A percentile compares a stretch with the other conserved stretches of the same genome.
These are phyloP conservation scores for Ogataea thermomethanolica DNA, from an alignment of 805 yeast species.

Conservation along the genomic window DNA sequence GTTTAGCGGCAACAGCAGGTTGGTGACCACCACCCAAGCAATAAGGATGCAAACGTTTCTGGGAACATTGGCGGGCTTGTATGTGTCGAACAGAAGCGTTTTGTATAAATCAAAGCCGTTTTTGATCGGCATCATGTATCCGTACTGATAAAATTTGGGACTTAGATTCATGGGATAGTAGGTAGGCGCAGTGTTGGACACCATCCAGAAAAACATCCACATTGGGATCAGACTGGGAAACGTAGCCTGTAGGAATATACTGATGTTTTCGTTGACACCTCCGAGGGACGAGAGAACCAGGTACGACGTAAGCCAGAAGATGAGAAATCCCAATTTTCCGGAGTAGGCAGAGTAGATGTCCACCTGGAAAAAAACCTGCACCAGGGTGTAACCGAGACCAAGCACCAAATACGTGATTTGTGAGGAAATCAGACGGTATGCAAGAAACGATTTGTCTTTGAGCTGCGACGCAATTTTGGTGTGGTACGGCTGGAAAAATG, in stretches of 20 bases:
- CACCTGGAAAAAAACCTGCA: slow-evolving; percentile 61
- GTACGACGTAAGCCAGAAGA: slow-evolving; percentile 64
- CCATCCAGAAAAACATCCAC: slow-evolving; percentile 68
- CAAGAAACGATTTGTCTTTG: slow-evolving; percentile 42
- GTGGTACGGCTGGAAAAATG: slow-evolving; percentile 53
- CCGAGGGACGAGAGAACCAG: slow-evolving; percentile 68
- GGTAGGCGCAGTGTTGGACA: slow-evolving; percentile 60
- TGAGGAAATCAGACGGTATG: slow-evolving; percentile 50
- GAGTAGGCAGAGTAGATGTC: slow-evolving; percentile 51
- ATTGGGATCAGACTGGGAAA: slow-evolving; percentile 61
- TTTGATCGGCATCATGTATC: slow-evolving; percentile 65
- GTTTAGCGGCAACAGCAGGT: slow-evolving; percentile 39
- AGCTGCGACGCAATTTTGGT: slow-evolving; percentile 43
- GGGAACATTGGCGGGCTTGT: slow-evolving; percentile 53
- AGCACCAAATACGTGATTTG: slow-evolving; percentile 49
- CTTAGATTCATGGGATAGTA: slow-evolving; percentile 55
- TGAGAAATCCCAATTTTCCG: slow-evolving; percentile 63
- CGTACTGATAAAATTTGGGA: slow-evolving; percentile 54
- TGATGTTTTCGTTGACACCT: slow-evolving; percentile 61
- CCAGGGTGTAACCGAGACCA: slow-evolving; percentile 55
- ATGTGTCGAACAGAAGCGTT: slow-evolving; percentile 53
- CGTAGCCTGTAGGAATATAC: slow-evolving; percentile 43
- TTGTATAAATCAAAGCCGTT: slow-evolving; percentile 55
- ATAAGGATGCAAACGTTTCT: slow-evolving; percentile 53
- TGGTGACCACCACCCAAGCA: slow-evolving; percentile 55